Conservation (phyloP, 257 asterid genomes). For the Henckelia pumila region DNA sequence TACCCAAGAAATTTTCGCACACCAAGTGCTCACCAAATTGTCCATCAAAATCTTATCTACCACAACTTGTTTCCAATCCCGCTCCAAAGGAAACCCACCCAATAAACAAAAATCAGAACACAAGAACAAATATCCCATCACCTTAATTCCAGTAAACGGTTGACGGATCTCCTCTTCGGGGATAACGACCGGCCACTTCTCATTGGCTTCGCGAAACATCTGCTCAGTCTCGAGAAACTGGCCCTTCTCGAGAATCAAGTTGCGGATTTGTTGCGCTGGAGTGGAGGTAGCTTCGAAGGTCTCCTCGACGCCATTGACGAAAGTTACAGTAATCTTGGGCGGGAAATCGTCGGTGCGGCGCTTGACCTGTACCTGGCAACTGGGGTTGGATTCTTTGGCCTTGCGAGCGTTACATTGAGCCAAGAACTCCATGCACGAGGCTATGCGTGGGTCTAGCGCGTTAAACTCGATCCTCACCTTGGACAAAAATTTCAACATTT, state of each 20-base stretch:
- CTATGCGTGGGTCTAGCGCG: conserved; percentile 80
- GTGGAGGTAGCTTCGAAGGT: conserved; percentile 79
- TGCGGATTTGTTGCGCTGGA: conserved; percentile 76
- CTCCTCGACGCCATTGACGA: conserved; percentile 82
- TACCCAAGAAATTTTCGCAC: conserved; percentile 7
- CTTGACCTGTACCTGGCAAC: conserved; percentile 83
- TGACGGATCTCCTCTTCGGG: conserved; percentile 64
- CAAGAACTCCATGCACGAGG: conserved; percentile 89
- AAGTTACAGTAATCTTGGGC: conserved; percentile 85
- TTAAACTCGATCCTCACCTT: conserved; percentile 91
- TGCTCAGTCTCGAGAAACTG: conserved; percentile 82
- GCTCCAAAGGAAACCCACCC: background rate
- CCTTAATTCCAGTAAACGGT: conserved; percentile 77
- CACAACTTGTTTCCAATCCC: conserved; percentile 3
- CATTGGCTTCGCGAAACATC: conserved; percentile 90
- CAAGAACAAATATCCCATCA: conserved; percentile 12
- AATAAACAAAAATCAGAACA: background rate
- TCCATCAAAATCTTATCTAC: conserved; percentile 4
- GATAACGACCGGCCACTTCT: conserved; percentile 87
- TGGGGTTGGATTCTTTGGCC: conserved; percentile 86
- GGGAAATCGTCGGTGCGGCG: conserved; percentile 93
- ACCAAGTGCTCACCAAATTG: conserved; percentile 44
- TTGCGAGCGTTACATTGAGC: conserved; percentile 92
- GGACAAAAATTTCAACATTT: conserved; percentile 88
- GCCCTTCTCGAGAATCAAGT: conserved; percentile 87